These are phyloP conservation scores for Exophiala sp. DNA, from an alignment of 2,329 filamentous ascomycete species.

Conservation along the genomic window DNA sequence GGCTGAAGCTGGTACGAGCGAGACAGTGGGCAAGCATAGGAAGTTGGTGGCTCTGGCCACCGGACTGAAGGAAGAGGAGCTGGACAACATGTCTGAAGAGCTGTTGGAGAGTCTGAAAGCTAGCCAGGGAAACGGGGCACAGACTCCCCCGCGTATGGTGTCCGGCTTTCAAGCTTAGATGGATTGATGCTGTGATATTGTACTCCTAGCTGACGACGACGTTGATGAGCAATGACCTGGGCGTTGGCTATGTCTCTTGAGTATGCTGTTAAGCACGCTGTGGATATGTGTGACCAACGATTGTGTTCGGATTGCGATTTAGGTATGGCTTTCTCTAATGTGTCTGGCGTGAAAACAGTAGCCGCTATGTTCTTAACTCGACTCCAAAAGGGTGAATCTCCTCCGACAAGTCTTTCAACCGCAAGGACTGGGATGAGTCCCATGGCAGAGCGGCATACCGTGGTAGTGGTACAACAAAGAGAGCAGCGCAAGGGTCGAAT, in stretches of 20 bases:
- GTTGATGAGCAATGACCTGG: neutral
- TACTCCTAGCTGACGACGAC: slow-evolving; percentile 1
- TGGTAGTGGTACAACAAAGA: too few relatives aligned
- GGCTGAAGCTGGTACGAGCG: slow-evolving; percentile 41
- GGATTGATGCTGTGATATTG: neutral
- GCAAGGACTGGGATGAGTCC: too few relatives aligned
- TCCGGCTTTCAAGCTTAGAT: neutral
- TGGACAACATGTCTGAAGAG: slow-evolving; percentile 44
- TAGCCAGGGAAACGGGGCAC: slow-evolving; percentile 9
- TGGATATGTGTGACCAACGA: neutral
- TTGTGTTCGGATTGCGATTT: too few relatives aligned
- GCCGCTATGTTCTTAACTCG: too few relatives aligned
- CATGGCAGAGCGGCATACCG: too few relatives aligned
- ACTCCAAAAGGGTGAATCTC: too few relatives aligned
- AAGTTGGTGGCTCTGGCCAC: slow-evolving; percentile 44
- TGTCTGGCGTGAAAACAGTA: too few relatives aligned
- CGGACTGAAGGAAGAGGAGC: slow-evolving; percentile 43
- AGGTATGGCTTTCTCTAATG: too few relatives aligned
- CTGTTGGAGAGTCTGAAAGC: slow-evolving; percentile 41
- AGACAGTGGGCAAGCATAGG: slow-evolving; percentile 43
- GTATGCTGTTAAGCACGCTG: neutral
- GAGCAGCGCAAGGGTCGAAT: too few relatives aligned
- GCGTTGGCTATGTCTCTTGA: neutral
- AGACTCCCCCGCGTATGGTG: slow-evolving; percentile 18
- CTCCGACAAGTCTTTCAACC: too few relatives aligned